A percentile compares a stretch with the other conserved stretches of the same genome.
Evolutionary conservation across 805 yeast species (phyloP).

Genomic region (Blastobotrys robertii): DNA sequence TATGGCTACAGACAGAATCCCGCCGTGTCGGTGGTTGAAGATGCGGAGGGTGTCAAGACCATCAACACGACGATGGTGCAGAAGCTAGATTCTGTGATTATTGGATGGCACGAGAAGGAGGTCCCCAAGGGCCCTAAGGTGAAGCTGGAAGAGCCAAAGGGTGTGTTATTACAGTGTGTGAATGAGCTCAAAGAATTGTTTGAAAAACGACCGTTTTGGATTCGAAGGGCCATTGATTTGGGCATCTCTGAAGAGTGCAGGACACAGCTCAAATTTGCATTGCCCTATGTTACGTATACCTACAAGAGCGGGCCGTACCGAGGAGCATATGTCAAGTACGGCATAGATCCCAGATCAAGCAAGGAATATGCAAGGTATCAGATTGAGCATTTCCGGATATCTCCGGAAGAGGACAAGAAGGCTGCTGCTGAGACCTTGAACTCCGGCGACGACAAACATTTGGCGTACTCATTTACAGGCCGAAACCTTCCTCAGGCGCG

Average conservation of each 20-base stretch:
- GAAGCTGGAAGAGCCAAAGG: constrained; percentile 38
- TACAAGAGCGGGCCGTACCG: constrained; percentile 94
- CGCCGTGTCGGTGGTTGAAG: constrained; percentile 40
- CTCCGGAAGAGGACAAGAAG: constrained; percentile 22
- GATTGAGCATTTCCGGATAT: constrained; percentile 70
- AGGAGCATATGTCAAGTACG: constrained; percentile 68
- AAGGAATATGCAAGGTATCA: constrained; percentile 54
- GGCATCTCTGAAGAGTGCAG: constrained; percentile 23
- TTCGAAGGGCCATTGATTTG: constrained; percentile 50
- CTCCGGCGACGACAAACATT: constrained; percentile 9
- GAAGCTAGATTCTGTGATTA: constrained; percentile 24
- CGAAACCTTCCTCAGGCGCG: constrained; percentile 54
- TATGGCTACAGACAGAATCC: constrained; percentile 75
- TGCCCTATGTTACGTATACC: constrained; percentile 76
- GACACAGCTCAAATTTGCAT: constrained; percentile 54
- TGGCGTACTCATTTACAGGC: constrained; percentile 62
- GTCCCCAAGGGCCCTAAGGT: constrained; percentile 24
- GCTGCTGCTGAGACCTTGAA: constrained; percentile 17
- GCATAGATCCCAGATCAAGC: constrained; percentile 63
- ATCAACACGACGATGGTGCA: constrained; percentile 24
- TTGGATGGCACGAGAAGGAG: constrained; percentile 26
- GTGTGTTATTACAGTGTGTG: constrained; percentile 25
- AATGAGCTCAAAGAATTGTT: constrained; percentile 38
- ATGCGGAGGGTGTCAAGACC: constrained; percentile 37
- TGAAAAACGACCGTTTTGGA: constrained; percentile 72